Percentiles rank a stretch among this genome's conserved stretches.
These are phyloP conservation scores for Mycena vulgaris DNA, from an alignment of 768 basidiomycete species.

Conservation along the genomic window DNA sequence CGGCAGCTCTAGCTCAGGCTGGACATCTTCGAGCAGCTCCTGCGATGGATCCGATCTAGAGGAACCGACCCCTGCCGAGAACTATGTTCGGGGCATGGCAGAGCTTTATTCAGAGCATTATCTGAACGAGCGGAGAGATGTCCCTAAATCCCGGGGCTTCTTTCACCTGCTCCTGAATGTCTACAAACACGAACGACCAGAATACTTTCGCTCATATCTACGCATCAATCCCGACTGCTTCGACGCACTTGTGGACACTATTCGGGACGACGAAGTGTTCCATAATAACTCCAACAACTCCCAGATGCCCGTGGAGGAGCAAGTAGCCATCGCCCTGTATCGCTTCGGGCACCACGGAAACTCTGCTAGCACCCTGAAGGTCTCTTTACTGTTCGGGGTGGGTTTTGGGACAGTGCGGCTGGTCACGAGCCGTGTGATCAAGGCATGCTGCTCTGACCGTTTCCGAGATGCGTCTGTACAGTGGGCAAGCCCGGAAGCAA, in stretches of 20 bases:
- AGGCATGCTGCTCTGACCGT: slow-evolving; percentile 26
- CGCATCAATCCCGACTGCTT: slow-evolving; percentile 43
- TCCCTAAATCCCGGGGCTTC: not conserved
- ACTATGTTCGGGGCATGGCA: not conserved
- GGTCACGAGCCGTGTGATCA: slow-evolving; percentile 33
- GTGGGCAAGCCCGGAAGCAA: slow-evolving; percentile 29
- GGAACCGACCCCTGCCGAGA: not conserved
- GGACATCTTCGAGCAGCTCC: not conserved
- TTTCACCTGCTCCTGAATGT: not conserved
- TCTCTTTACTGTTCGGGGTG: slow-evolving; percentile 28
- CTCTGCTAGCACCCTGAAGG: slow-evolving; percentile 26
- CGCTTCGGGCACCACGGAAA: slow-evolving; percentile 45
- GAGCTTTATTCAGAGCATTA: not conserved
- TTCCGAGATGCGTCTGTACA: slow-evolving; percentile 15
- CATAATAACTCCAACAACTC: slow-evolving; percentile 45
- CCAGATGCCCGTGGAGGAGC: slow-evolving; percentile 46
- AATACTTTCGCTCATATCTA: slow-evolving; percentile 39
- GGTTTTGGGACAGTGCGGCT: slow-evolving; percentile 33
- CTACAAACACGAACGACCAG: not conserved
- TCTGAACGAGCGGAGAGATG: not conserved
- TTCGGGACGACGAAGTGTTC: slow-evolving; percentile 44
- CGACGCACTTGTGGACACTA: slow-evolving; percentile 36
- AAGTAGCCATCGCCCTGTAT: slow-evolving; percentile 36
- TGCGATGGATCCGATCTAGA: not conserved
- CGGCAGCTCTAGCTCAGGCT: not conserved